Base-by-base conservation (phyloP, 2,329 filamentous ascomycete genomes). In the Colletotrichum musae region DNA sequence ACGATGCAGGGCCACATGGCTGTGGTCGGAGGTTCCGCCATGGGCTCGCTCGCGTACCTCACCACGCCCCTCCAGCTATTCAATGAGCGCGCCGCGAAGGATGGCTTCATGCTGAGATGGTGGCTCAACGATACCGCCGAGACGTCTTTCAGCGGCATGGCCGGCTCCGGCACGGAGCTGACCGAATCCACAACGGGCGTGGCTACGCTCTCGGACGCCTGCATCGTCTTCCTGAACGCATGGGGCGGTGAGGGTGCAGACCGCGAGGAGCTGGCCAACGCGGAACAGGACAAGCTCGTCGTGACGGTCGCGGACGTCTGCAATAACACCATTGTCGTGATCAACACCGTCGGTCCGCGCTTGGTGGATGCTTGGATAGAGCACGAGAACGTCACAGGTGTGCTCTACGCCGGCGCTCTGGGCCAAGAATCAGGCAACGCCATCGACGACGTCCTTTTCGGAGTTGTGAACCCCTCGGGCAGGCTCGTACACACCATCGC, bases 401-500 rank as follows among this genome's bases (percentile, higher is more conserved):
- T 89, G n/a, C 78, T 89, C 1, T 86, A 84, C 74, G 86, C 85
- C 4, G 86, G 87, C 56, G 78, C 88, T 0, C 86, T 86, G 0
- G 91, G 91, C 4, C 32, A 36, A 36, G 32, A 36, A 36, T 36
- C 32, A 2, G 32, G 32, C 32, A 36, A 36, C 32, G 32, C 32
- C 9, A 36, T 36, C 7, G 32, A 36, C 9, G 90, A 93, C 71
- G 85, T 93, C 0, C 81, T 93, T 5, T 89, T 91, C 72, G 91
- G 90, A 39, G 83, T 87, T 57, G 83, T 87, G 54, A 92, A 87
- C 18, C 65, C 65, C 0, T 64, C 52, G 1, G 65, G 65, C 26
- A 64, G 65, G 16, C 47, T 64, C 0, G 93, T 93, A 0, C 95
- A 94, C 79, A 95, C 93, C 0, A 90, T 95, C 59, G 68, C 68